Conservation (phyloP, 495 filamentous ascomycete genomes). For the Podospora comata region DNA sequence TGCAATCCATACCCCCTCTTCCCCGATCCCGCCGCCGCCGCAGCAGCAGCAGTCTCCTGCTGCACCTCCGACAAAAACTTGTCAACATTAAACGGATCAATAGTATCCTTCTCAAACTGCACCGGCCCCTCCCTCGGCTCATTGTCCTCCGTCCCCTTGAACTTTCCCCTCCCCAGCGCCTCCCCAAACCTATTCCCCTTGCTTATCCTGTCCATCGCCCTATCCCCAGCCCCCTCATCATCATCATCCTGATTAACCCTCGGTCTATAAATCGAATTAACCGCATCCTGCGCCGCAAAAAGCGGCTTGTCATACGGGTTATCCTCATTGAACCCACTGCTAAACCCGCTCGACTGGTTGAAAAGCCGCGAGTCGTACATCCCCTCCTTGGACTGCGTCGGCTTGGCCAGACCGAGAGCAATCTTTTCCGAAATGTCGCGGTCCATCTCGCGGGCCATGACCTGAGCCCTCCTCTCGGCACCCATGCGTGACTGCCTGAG, state of each 20-base stretch:
- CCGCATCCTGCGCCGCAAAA: conserved; percentile 94
- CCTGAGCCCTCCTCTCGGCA: conserved; percentile 80
- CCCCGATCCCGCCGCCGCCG: conserved; percentile 37
- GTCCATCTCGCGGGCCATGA: conserved; percentile 91
- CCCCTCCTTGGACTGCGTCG: conserved; percentile 78
- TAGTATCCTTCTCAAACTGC: conserved; percentile 91
- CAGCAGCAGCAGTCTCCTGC: conserved; percentile 37
- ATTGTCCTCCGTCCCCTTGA: conserved; percentile 83
- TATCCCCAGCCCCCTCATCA: conserved; percentile 74
- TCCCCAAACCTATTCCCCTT: conserved; percentile 78
- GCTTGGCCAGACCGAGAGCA: conserved; percentile 90
- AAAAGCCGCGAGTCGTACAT: conserved; percentile 98
- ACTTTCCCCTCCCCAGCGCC: conserved; percentile 82
- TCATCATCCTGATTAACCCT: conserved; percentile 66
- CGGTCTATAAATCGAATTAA: conserved; percentile 91
- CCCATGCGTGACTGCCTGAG: conserved; percentile 95
- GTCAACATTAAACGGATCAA: conserved; percentile 89
- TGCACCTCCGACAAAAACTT: conserved; percentile 82
- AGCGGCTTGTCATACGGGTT: conserved; percentile 96
- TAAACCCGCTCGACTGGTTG: conserved; percentile 88
- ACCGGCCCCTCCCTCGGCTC: conserved; percentile 89
- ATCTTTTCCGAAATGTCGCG: conserved; percentile 98
- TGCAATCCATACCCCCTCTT: conserved; percentile 85
- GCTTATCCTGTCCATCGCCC: conserved; percentile 81
- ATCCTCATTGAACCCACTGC: conserved; percentile 92